These are phyloP conservation scores for Boletus fagicola DNA, from an alignment of 768 basidiomycete species.

Conservation along the genomic window DNA sequence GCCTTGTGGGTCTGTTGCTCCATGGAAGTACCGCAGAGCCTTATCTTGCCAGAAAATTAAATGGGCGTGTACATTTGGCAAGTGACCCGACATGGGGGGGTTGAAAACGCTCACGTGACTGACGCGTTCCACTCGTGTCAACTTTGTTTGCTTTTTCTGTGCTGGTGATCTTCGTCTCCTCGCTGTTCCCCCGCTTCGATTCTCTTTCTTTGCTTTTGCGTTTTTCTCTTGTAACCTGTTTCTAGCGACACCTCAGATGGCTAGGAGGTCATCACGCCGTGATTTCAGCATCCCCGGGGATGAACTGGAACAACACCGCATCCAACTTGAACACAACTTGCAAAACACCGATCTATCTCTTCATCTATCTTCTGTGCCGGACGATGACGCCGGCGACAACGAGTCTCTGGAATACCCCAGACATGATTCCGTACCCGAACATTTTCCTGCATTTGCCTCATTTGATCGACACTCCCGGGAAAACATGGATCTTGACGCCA, in stretches of 20 bases:
- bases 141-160: constrained; percentile 22
- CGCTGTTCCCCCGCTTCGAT: constrained; percentile 7
- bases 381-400: constrained; percentile 41
- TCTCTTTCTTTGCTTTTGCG: constrained; percentile 13
- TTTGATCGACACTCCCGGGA: constrained; percentile 59
- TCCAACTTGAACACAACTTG: constrained; percentile 76
- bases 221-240: constrained; percentile 16
- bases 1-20: constrained; percentile 79
- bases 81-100: constrained; percentile 16
- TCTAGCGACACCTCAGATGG: constrained; percentile 24
- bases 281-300: constrained; percentile 66
- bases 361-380: constrained; percentile 57
- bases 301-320: constrained; percentile 71
- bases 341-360: constrained; percentile 71
- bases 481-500: constrained; percentile 53
- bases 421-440: constrained; percentile 58
- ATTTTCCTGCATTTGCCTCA: constrained; percentile 58
- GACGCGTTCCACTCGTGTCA: constrained; percentile 23
- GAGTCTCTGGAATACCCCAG: constrained; percentile 69
- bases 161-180: background rate
- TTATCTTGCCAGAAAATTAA: background rate
- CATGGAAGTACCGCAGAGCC: constrained; percentile 37
- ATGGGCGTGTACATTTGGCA: constrained; percentile 8
- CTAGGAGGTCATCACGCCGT: constrained; percentile 27
- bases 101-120: constrained; percentile 28